These are phyloP conservation scores for Collybiopsis confluens DNA, from an alignment of 768 basidiomycete genomes.

Conservation along the genomic window DNA sequence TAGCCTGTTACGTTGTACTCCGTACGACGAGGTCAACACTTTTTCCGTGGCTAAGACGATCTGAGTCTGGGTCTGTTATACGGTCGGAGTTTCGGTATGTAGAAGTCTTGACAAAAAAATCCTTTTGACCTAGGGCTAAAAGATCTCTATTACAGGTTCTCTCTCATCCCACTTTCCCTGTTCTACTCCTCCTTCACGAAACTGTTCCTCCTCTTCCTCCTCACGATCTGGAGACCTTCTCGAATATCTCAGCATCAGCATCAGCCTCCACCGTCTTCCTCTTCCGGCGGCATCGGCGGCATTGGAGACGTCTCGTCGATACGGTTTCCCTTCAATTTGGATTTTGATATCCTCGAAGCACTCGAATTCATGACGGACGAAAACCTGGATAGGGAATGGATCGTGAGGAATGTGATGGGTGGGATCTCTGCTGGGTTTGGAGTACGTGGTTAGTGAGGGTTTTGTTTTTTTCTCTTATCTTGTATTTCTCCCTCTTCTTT, in stretches of 20 bases:
- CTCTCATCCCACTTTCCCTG: constrained; percentile 72
- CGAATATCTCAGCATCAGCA: constrained; percentile 15
- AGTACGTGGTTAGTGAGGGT: constrained; percentile 53
- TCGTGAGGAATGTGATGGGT: constrained; percentile 77
- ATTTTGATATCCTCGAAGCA: constrained; percentile 29
- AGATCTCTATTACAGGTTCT: constrained; percentile 39
- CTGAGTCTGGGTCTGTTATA: constrained; percentile 54
- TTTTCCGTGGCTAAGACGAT: no score
- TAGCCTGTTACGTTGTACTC: constrained; percentile 53
- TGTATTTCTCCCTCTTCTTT: no score
- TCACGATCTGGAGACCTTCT: constrained; percentile 74
- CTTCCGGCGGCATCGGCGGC: no score
- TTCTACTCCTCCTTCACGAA: constrained; percentile 85
- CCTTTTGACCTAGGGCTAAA: neutral
- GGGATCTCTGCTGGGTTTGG: constrained; percentile 89
- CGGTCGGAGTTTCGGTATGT: constrained; percentile 59
- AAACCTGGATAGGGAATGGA: constrained; percentile 76
- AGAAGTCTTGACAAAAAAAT: neutral
- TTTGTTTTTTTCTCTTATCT: neutral
- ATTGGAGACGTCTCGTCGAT: constrained; percentile 16
- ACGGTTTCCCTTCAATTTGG: neutral
- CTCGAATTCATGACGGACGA: constrained; percentile 66
- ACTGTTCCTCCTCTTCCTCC: constrained; percentile 74
- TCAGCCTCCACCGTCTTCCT: no score
- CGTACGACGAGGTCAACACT: constrained; percentile 28